A percentile compares a stretch with the other conserved stretches of the same genome.
These are phyloP conservation scores for Hymenoscyphus scutula DNA, from an alignment of 2,329 filamentous ascomycete species.

Conservation along the genomic window DNA sequence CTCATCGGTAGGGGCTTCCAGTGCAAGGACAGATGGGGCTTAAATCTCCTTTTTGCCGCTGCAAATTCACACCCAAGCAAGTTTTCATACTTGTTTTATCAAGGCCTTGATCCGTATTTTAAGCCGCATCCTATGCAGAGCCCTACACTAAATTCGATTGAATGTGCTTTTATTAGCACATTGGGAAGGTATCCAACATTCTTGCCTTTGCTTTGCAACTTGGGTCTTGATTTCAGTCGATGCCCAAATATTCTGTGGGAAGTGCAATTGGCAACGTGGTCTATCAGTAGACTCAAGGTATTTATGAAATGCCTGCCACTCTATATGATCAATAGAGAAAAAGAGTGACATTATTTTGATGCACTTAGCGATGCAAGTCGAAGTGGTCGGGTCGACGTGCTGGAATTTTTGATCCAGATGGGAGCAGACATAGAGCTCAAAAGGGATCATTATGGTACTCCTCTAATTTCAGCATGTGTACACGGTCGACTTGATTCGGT, in stretches of 20 bases:
- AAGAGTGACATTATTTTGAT: too few species aligned
- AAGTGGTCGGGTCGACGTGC: not conserved
- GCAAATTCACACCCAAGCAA: not conserved
- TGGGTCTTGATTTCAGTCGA: not conserved
- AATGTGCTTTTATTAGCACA: not conserved
- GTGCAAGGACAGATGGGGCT: not conserved
- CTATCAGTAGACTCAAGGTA: not conserved
- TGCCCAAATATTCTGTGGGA: not conserved
- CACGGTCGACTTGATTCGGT: not conserved
- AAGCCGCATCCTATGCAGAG: not conserved
- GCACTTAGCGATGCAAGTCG: not conserved
- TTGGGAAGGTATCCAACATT: not conserved
- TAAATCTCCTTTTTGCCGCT: not conserved
- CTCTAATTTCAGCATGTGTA: not conserved
- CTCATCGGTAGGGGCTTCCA: not conserved
- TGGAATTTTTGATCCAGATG: not conserved
- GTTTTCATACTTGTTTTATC: not conserved
- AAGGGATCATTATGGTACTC: not conserved
- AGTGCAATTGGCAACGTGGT: not conserved
- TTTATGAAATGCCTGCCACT: not conserved
- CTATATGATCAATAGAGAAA: not conserved
- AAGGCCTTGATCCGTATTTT: not conserved
- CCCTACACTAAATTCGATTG: too few species aligned
- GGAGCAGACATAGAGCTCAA: slow-evolving; percentile 1
- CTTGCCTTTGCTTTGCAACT: not conserved